These are phyloP conservation scores for Edaphochlamys debaryana DNA, from an alignment of 139 green algal species.

Conservation along the genomic window DNA sequence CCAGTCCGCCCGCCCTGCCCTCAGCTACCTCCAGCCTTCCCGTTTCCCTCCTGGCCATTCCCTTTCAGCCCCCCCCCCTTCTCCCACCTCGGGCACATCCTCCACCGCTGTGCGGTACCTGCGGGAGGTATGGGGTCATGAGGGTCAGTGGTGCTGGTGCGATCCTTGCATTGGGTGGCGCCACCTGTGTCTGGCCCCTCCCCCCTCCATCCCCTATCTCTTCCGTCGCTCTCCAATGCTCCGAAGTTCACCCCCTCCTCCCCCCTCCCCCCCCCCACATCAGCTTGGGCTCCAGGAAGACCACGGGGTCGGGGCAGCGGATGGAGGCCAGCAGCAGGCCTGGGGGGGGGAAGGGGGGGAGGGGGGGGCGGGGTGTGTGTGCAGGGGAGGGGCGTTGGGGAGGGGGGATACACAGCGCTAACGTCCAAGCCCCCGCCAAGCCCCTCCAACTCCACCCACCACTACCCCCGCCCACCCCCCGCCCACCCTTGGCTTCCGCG, in stretches of 20 bases:
- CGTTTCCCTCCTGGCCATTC: neutral
- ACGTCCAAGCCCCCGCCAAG: too few species aligned
- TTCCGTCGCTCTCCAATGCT: neutral
- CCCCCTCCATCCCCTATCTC: neutral
- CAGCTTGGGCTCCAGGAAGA: constrained; percentile 97
- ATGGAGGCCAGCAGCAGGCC: constrained; percentile 89
- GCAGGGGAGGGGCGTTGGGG: neutral
- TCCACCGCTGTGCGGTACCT: constrained; percentile 90
- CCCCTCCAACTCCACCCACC: neutral
- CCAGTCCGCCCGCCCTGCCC: too few species aligned
- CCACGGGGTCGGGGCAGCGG: constrained; percentile 80
- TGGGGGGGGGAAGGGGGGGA: constrained; percentile 3
- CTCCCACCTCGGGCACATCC: constrained; percentile 72
- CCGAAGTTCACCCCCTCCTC: neutral
- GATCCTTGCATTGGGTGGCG: neutral
- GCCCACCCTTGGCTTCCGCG: constrained; percentile 75
- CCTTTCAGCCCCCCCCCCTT: neutral
- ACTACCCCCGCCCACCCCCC: neutral
- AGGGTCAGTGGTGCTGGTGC: neutral
- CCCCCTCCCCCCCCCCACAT: constrained; percentile 60
- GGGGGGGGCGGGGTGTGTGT: neutral
- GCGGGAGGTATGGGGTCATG: neutral
- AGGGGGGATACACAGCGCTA: neutral
- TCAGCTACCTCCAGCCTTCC: too few species aligned
- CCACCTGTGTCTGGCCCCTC: too few species aligned